A percentile compares a stretch with the other conserved stretches of the same genome.
Conservation (phyloP, 306 rosid genomes). For the Oemleria cerasiformis region DNA sequence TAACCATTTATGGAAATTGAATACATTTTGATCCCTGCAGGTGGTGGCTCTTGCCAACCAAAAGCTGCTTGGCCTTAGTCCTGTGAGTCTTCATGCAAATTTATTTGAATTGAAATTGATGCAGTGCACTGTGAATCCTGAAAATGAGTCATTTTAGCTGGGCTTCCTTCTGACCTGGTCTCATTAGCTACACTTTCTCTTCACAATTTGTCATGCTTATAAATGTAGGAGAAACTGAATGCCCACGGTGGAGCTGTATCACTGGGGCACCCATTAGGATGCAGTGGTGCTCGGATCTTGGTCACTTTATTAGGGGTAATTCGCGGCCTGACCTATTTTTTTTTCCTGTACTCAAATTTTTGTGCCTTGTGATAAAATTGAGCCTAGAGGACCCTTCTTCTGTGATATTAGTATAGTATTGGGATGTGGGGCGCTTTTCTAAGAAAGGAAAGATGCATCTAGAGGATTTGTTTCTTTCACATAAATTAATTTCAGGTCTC, state of each 20-base stretch:
- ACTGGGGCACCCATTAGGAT: slow-evolving; percentile 91
- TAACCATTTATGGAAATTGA: slow-evolving; percentile 11
- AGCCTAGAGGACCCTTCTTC: not conserved
- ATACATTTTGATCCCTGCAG: slow-evolving; percentile 36
- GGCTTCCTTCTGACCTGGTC: slow-evolving; percentile 12
- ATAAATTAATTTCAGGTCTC: slow-evolving; percentile 10
- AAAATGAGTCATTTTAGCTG: not conserved
- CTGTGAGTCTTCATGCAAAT: slow-evolving; percentile 50
- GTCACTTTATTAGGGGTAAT: slow-evolving; percentile 85
- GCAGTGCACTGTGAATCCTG: not conserved
- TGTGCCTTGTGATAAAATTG: slow-evolving; percentile 7
- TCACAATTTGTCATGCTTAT: slow-evolving; percentile 23
- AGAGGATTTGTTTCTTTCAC: not conserved
- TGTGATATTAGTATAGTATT: not conserved
- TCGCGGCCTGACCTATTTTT: not conserved
- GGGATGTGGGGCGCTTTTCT: not conserved
- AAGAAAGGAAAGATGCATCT: slow-evolving; percentile 3
- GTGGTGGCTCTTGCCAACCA: slow-evolving; percentile 90
- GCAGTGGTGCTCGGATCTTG: slow-evolving; percentile 98
- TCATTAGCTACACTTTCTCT: slow-evolving; percentile 11
- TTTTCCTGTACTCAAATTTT: not conserved
- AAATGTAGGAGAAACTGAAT: slow-evolving; percentile 69
- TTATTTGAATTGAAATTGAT: not conserved
- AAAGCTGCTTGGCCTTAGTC: slow-evolving; percentile 81
- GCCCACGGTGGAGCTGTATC: slow-evolving; percentile 92